Conservation (phyloP, 441 rosid species). For the Melastoma candidum region DNA sequence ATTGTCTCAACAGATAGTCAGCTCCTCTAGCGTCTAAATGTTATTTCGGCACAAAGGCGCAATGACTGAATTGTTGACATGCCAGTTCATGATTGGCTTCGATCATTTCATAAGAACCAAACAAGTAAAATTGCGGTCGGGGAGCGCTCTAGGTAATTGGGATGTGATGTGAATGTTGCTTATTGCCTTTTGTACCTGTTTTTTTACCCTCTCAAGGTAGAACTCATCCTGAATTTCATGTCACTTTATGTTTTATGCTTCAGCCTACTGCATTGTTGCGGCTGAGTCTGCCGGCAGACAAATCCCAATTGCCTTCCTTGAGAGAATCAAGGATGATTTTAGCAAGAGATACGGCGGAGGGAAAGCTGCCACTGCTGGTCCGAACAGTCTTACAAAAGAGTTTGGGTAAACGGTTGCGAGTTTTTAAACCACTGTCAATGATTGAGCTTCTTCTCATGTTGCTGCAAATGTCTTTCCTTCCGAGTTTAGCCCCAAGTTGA, state of each 20-base stretch:
- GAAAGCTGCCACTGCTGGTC: conserved; percentile 22
- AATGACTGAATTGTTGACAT: too few species aligned
- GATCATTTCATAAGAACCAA: too few species aligned
- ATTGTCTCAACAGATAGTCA: too few species aligned
- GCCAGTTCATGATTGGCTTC: too few species aligned
- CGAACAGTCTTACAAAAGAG: conserved; percentile 27
- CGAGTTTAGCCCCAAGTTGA: conserved; percentile 34
- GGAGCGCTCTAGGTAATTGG: background rate
- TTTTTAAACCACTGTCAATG: background rate
- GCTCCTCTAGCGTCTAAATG: too few species aligned
- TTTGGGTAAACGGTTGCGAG: conserved; percentile 20
- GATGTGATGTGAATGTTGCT: background rate
- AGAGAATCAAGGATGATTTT: conserved; percentile 32
- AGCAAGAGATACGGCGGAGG: conserved; percentile 25
- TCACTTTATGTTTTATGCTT: conserved; percentile 15
- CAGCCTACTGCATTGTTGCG: conserved; percentile 31
- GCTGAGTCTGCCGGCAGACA: conserved; percentile 26
- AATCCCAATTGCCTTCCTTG: conserved; percentile 26
- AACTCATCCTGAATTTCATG: too few species aligned
- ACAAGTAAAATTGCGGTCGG: too few species aligned
- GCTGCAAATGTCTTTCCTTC: background rate
- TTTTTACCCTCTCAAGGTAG: too few species aligned
- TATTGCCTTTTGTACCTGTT: conserved; percentile 1
- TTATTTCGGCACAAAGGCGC: too few species aligned
- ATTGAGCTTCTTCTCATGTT: background rate